Conservation (phyloP, 495 filamentous ascomycete species). For the Tetracladium setigerum region DNA sequence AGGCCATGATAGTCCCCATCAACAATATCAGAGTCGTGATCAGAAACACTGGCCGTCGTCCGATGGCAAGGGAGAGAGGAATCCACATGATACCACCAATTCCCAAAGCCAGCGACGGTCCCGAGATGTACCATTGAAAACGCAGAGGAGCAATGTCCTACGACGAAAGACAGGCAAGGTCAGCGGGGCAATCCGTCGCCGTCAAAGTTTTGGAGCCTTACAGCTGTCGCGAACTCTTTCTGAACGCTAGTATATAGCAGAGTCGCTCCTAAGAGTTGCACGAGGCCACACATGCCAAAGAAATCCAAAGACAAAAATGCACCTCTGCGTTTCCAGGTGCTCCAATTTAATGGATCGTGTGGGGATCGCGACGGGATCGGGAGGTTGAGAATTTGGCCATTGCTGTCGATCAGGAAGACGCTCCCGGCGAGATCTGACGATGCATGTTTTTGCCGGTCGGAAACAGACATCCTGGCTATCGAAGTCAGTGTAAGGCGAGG, state of each 20-base stretch:
- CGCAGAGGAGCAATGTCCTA: too few relatives aligned
- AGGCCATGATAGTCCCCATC: constrained; percentile 7
- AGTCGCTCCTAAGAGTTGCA: too few relatives aligned
- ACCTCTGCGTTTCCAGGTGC: background rate
- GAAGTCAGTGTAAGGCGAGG: too few relatives aligned
- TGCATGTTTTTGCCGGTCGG: too few relatives aligned
- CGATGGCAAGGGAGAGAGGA: constrained; percentile 32
- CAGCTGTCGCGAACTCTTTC: too few relatives aligned
- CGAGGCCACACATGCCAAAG: background rate
- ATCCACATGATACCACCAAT: constrained; percentile 34
- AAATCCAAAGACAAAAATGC: constrained; percentile 2
- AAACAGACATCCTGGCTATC: too few relatives aligned
- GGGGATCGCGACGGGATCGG: constrained; percentile 9
- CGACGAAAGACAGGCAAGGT: too few relatives aligned
- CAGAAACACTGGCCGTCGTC: constrained; percentile 31
- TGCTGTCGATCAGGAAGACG: background rate
- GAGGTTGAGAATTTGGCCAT: constrained; percentile 6
- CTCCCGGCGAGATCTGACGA: too few relatives aligned
- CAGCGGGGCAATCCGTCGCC: too few relatives aligned
- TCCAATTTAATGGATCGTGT: constrained; percentile 12
- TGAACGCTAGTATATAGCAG: too few relatives aligned
- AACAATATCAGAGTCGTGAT: constrained; percentile 25
- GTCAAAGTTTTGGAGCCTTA: too few relatives aligned
- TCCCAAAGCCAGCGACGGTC: constrained; percentile 29
- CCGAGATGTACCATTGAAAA: too few relatives aligned